Evolutionary conservation across 2,329 filamentous ascomycete species (phyloP), one percentile per base, ranked within the genome.

Genomic region (Shiraia bambusicola): DNA sequence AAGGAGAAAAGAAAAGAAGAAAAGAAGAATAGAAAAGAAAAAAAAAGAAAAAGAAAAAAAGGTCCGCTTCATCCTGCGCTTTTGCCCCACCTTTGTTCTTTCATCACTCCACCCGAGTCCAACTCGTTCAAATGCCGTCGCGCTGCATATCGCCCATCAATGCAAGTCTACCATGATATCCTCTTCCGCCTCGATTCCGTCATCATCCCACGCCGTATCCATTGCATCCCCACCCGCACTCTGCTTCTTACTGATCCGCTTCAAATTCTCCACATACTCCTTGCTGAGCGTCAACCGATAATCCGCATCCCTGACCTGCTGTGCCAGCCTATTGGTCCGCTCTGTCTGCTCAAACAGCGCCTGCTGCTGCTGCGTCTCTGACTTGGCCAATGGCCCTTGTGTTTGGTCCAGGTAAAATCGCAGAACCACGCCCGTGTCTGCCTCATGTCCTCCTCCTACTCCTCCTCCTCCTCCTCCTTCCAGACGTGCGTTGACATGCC

Each of bases 221-320:
- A 69, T 69, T 2, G 56, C 55, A 10, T 69, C 66, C 7, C 58
- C 54, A 12, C 43, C 38, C 6, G 57, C 56, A n/a, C 60, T 63
- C 24, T 58, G 54, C 37, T 70, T 69, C 63, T 71, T 71, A 54
- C 69, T 75, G 45, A 69, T 51, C 47, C 72, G 78, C 55, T 74
- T 76, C 37, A 76, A 45, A 36, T 72, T 71, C 30, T 81, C 77
- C 24, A 82, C 68, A 52, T 79, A 81, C 58, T 84, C 81, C 53
- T 76, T 79, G 40, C 73, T 78, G 29, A 85, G 61, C 29, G 76
- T 77, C 35, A 84, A 58, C 13, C 75, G 76, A 38, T 75, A 72
- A 48, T 83, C 80, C 12, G 74, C 76, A 44, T 78, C 73, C 50
- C 73, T 72, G 31, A 82, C 70, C 50, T 76, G 74, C 15, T 72